phyloP scores from a whole-genome alignment of 371 early-diverging fungal genomes.

The Syncephalastrum racemosum region DNA sequence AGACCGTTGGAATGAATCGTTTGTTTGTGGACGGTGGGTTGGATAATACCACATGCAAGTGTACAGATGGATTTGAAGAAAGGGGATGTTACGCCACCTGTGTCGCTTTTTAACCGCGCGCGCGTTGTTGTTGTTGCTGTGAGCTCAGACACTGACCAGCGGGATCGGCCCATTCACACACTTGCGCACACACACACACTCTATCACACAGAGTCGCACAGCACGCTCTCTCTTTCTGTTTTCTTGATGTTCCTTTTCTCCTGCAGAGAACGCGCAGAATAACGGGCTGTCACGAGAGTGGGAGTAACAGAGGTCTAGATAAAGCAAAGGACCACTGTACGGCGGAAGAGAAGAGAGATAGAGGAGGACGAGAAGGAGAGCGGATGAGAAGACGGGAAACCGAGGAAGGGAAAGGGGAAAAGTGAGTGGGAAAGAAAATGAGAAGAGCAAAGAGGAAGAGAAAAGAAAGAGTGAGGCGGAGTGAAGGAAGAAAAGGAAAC shows the following conservation, averaged over 20 bases:
- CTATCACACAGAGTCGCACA: neutral
- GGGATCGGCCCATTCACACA: constrained; percentile 15
- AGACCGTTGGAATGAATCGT: too few species aligned
- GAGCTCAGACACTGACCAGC: too few species aligned
- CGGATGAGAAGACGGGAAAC: constrained; percentile 9
- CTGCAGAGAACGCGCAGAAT: too few species aligned
- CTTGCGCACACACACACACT: constrained; percentile 3
- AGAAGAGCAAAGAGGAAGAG: constrained; percentile 14
- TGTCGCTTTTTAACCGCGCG: too few species aligned
- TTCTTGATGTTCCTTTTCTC: too few species aligned
- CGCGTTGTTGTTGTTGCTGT: too few species aligned
- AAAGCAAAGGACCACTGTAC: neutral
- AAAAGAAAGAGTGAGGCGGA: constrained; percentile 10
- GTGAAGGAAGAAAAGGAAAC: constrained; percentile 8
- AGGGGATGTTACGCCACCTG: too few species aligned
- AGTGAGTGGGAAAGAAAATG: constrained; percentile 1
- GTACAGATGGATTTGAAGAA: too few species aligned
- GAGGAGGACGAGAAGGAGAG: constrained; percentile 4
- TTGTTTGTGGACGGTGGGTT: too few species aligned
- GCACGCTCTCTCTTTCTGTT: too few species aligned
- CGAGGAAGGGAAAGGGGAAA: neutral
- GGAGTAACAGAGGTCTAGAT: neutral
- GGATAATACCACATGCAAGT: too few species aligned
- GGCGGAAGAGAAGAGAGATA: constrained; percentile 6
- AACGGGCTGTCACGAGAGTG: neutral